Evolutionary conservation across 2,329 filamentous ascomycete genomes (phyloP).

Genomic region (Fusarium sp.): DNA sequence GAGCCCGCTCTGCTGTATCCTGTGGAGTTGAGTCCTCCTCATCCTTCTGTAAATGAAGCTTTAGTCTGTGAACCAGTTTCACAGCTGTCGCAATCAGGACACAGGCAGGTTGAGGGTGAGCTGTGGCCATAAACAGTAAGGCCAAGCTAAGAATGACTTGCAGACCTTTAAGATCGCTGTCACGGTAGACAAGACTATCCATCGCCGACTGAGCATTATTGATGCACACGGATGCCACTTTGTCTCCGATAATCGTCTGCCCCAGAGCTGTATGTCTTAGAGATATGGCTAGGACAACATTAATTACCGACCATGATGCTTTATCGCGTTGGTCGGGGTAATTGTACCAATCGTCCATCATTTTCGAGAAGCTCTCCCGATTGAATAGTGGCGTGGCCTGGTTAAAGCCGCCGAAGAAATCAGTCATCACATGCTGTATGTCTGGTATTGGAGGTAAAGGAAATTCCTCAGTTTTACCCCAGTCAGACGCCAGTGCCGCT

Average conservation of each 20-base stretch:
- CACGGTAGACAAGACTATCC: conserved; percentile 16
- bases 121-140: background rate
- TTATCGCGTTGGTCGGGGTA: background rate
- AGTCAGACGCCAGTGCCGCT: background rate
- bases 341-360: conserved; percentile 2
- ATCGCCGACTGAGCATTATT: background rate
- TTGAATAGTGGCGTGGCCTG: background rate
- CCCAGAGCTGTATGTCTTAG: background rate
- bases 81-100: conserved; percentile 21
- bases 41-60: background rate
- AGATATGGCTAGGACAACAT: conserved; percentile 26
- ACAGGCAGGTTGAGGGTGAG: background rate
- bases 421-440: background rate
- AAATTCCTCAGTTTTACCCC: background rate
- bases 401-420: conserved; percentile 10
- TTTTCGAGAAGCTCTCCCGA: background rate
- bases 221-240: background rate
- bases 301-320: conserved; percentile 3
- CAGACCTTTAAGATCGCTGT: conserved; percentile 5
- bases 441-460: conserved; percentile 1
- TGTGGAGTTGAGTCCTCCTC: background rate
- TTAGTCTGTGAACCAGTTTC: conserved; percentile 15
- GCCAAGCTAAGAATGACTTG: conserved; percentile 18
- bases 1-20: background rate
- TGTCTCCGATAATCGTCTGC: background rate